Conservation (phyloP, 345 rosid genomes). For the Gynandropsis gynandra region DNA sequence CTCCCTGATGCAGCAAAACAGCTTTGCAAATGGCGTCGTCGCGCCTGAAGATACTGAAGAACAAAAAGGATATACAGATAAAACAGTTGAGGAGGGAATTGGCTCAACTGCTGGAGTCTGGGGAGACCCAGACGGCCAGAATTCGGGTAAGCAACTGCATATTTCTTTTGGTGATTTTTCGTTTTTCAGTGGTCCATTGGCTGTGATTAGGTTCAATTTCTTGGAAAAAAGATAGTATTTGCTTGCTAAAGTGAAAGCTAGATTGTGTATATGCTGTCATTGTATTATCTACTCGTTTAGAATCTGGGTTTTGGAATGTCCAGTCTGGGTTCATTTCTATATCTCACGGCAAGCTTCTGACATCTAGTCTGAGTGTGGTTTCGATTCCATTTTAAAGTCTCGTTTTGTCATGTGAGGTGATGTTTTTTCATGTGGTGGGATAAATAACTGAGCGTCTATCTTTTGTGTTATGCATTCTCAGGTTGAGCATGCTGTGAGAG, state of each 20-base stretch:
- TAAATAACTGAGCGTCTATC: no score
- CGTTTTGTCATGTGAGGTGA: neutral
- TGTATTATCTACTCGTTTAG: no score
- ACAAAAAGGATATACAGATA: conserved; percentile 55
- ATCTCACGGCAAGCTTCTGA: no score
- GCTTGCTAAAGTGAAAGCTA: no score
- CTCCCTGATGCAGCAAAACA: conserved; percentile 53
- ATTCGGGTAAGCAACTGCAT: conserved; percentile 42
- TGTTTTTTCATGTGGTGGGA: conserved; percentile 6
- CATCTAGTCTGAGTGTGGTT: no score
- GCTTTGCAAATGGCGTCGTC: conserved; percentile 61
- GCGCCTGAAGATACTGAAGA: conserved; percentile 68
- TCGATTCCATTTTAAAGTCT: no score
- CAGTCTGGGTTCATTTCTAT: no score
- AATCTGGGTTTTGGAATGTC: no score
- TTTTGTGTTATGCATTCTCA: conserved; percentile 14
- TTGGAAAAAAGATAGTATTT: no score
- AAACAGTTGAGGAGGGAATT: conserved; percentile 73
- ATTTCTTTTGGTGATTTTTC: neutral
- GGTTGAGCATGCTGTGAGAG: conserved; percentile 95
- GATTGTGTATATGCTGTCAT: no score
- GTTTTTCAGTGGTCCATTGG: no score
- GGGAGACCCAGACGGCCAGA: conserved; percentile 73
- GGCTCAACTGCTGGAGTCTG: conserved; percentile 72
- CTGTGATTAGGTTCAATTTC: no score